phyloP scores from a whole-genome alignment of 306 rosid genomes.

The Begonia fuchsioides region DNA sequence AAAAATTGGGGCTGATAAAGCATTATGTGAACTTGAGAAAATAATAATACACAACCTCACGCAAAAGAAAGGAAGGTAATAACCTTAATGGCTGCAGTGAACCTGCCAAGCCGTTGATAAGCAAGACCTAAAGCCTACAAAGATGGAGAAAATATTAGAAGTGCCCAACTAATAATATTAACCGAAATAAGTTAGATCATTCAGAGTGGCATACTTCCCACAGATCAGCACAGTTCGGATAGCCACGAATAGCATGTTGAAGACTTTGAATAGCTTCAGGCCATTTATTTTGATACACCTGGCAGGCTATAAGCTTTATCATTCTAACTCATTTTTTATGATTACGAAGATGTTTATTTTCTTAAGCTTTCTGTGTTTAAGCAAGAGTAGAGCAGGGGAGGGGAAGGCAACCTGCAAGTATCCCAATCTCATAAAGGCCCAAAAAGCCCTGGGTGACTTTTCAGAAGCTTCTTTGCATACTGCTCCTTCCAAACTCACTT shows the following conservation, averaged over 20 bases:
- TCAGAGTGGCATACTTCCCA: slow-evolving; percentile 55
- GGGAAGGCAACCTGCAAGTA: slow-evolving; percentile 41
- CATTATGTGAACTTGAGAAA: slow-evolving; percentile 2
- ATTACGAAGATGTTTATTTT: not conserved
- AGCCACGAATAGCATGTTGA: slow-evolving; percentile 84
- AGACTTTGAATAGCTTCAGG: slow-evolving; percentile 73
- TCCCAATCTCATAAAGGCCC: slow-evolving; percentile 89
- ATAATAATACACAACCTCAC: not conserved
- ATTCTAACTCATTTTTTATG: not conserved
- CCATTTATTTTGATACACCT: slow-evolving; percentile 58
- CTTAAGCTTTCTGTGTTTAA: too few species aligned
- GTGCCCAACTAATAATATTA: slow-evolving; percentile 3
- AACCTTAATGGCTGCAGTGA: slow-evolving; percentile 86
- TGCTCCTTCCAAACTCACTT: slow-evolving; percentile 51
- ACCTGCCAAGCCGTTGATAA: slow-evolving; percentile 80
- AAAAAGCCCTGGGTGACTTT: slow-evolving; percentile 70
- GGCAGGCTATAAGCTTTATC: slow-evolving; percentile 1
- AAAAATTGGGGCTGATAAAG: slow-evolving; percentile 8
- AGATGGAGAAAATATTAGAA: not conserved
- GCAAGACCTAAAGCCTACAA: slow-evolving; percentile 84
- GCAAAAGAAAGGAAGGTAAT: slow-evolving; percentile 1
- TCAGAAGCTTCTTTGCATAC: slow-evolving; percentile 57
- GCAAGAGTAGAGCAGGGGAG: slow-evolving; percentile 2
- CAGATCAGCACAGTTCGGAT: slow-evolving; percentile 56
- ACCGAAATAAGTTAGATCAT: not conserved